phyloP scores from a whole-genome alignment of 768 basidiomycete species.

The Suillus hirtellus region DNA sequence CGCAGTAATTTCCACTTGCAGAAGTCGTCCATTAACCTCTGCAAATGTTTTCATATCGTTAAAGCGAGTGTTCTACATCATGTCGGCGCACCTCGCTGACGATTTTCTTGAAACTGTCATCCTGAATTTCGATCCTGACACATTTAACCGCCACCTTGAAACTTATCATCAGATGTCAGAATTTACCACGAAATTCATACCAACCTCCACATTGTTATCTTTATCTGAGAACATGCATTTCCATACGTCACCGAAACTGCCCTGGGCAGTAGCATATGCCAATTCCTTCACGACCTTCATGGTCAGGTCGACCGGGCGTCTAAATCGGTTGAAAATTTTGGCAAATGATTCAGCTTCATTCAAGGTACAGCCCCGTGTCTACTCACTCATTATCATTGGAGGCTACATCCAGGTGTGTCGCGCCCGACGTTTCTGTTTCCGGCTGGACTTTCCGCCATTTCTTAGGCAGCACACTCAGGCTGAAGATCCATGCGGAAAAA shows the following conservation, averaged over 20 bases:
- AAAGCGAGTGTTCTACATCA: neutral
- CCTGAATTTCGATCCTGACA: conserved; percentile 23
- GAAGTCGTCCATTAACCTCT: conserved; percentile 1
- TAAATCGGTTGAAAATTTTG: neutral
- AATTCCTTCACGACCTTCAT: conserved; percentile 15
- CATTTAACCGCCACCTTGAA: conserved; percentile 28
- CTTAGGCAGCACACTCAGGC: neutral
- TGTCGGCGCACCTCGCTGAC: conserved; percentile 17
- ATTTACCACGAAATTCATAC: neutral
- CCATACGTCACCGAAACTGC: conserved; percentile 27
- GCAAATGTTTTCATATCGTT: neutral
- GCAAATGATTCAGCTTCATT: neutral
- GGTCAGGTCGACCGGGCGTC: conserved; percentile 16
- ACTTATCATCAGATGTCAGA: neutral
- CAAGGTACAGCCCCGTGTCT: neutral
- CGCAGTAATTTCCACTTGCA: conserved; percentile 21
- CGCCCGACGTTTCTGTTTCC: neutral
- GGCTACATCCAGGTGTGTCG: neutral
- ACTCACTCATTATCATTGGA: neutral
- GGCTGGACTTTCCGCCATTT: neutral
- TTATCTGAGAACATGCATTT: conserved; percentile 24
- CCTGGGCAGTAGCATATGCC: conserved; percentile 25
- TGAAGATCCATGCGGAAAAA: neutral
- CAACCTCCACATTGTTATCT: conserved; percentile 20
- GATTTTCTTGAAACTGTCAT: conserved; percentile 6